Conservation (phyloP, 2,329 filamentous ascomycete species). For the Pseudopyricularia javanii region DNA sequence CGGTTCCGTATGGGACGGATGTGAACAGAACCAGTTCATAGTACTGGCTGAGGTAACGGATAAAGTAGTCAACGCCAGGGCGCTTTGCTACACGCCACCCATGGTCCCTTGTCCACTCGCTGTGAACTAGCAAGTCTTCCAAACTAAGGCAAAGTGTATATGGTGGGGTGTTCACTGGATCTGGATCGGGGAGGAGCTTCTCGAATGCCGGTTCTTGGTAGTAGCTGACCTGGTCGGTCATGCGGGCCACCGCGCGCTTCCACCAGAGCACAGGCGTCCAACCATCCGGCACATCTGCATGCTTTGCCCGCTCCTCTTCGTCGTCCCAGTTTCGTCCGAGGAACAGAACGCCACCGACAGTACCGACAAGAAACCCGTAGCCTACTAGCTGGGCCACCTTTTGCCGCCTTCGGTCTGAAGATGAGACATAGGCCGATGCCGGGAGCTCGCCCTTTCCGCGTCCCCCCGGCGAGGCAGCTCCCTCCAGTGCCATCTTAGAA, state of each 20-base stretch:
- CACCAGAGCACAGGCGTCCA: constrained; percentile 70
- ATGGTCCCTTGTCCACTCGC: constrained; percentile 86
- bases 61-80: constrained; percentile 91
- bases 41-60: constrained; percentile 93
- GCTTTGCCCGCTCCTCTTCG: constrained; percentile 47
- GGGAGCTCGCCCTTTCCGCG: constrained; percentile 56
- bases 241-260: constrained; percentile 63
- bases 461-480: constrained; percentile 24
- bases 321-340: constrained; percentile 82
- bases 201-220: constrained; percentile 94
- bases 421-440: constrained; percentile 78
- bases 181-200: constrained; percentile 75
- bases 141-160: constrained; percentile 88
- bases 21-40: constrained; percentile 97
- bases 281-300: constrained; percentile 66
- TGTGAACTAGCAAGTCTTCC: constrained; percentile 89
- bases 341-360: constrained; percentile 52
- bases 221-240: constrained; percentile 69
- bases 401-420: constrained; percentile 70
- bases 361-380: constrained; percentile 40
- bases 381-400: constrained; percentile 68
- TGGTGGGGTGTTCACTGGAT: constrained; percentile 69
- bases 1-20: constrained; percentile 69
- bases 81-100: constrained; percentile 94
- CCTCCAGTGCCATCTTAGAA: constrained; percentile 21